Evolutionary conservation across 1,139 yeast species (phyloP).

Genomic region (Diutina rugosa): DNA sequence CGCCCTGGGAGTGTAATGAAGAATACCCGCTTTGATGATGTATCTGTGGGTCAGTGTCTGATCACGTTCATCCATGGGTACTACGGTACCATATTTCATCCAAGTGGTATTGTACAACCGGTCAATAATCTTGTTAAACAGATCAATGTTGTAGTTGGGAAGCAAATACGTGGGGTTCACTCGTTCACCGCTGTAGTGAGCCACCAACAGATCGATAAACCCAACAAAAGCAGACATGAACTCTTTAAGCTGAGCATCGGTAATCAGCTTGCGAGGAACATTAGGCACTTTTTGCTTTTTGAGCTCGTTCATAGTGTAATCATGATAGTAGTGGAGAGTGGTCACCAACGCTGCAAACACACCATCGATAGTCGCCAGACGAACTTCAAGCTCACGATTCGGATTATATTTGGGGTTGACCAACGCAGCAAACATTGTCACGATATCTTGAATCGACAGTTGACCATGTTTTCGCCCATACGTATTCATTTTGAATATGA

Average conservation of each 20-base stretch:
- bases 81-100: conserved; percentile 9
- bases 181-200: conserved; percentile 7
- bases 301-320: conserved; percentile 15
- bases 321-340: conserved; percentile 23
- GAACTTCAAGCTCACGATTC: conserved; percentile 9
- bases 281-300: conserved; percentile 8
- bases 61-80: conserved; percentile 4
- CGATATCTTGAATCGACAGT: conserved; percentile 8
- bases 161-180: conserved; percentile 7
- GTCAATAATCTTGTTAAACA: conserved; percentile 14
- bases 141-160: conserved; percentile 13
- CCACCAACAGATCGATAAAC: conserved; percentile 12
- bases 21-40: conserved; percentile 19
- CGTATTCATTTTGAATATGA: conserved; percentile 21
- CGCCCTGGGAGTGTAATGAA: conserved; percentile 15
- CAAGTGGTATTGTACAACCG: conserved; percentile 16
- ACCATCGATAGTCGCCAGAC: conserved; percentile 16
- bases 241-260: conserved; percentile 12
- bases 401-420: conserved; percentile 11
- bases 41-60: conserved; percentile 12
- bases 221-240: conserved; percentile 5
- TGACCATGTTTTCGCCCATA: conserved; percentile 9
- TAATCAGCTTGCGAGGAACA: conserved; percentile 14
- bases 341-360: conserved; percentile 19
- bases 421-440: conserved; percentile 6